These are phyloP conservation scores for Jamesozyma piceae DNA, from an alignment of 805 yeast species.

Conservation along the genomic window DNA sequence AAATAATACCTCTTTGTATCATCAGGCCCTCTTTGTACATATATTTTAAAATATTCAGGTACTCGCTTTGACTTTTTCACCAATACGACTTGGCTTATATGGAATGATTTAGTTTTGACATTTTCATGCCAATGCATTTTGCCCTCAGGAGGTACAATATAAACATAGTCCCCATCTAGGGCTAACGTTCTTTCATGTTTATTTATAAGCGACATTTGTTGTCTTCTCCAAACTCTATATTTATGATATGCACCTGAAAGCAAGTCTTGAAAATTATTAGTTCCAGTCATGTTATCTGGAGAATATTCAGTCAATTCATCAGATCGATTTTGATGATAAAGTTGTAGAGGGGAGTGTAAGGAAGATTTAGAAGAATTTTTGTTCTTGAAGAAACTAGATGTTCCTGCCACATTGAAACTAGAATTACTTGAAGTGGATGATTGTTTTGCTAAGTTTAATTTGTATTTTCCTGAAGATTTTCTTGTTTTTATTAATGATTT, in stretches of 20 bases:
- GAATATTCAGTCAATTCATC: conserved; percentile 6
- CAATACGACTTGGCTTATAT: conserved; percentile 64
- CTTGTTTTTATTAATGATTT: conserved; percentile 9
- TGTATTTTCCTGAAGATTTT: conserved; percentile 17
- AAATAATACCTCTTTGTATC: conserved; percentile 79
- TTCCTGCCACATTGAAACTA: conserved; percentile 9
- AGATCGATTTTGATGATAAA: conserved; percentile 10
- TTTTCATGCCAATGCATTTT: conserved; percentile 64
- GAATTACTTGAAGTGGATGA: conserved; percentile 8
- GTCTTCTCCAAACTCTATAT: conserved; percentile 83
- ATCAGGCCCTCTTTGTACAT: conserved; percentile 51
- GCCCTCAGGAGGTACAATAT: conserved; percentile 71
- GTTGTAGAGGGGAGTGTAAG: conserved; percentile 17
- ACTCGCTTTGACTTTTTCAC: conserved; percentile 70
- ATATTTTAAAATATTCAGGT: conserved; percentile 72
- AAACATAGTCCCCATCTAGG: conserved; percentile 89
- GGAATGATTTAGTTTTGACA: conserved; percentile 80
- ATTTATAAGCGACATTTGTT: conserved; percentile 66
- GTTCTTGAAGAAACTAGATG: conserved; percentile 26
- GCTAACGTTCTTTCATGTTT: conserved; percentile 77
- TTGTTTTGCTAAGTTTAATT: conserved; percentile 16
- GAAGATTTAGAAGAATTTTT: conserved; percentile 30
- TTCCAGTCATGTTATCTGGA: conserved; percentile 10
- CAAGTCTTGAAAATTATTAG: conserved; percentile 23
- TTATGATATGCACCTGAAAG: conserved; percentile 58